phyloP scores from a whole-genome alignment of 805 yeast genomes.

The Metschnikowia hibisci region DNA sequence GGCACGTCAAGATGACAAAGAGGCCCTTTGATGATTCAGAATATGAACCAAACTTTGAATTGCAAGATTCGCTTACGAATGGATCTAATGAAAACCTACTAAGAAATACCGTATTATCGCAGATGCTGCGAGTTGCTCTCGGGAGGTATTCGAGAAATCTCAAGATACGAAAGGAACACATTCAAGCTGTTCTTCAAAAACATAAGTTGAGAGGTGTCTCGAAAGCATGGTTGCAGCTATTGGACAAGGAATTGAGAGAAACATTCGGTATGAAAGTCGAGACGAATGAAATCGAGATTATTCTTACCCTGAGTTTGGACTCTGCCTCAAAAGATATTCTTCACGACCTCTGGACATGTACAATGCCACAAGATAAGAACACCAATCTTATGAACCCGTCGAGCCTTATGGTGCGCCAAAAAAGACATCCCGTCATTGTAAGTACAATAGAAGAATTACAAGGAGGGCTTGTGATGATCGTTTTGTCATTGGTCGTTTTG shows the following conservation, averaged over 20 bases:
- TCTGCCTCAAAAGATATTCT: slow-evolving; percentile 21
- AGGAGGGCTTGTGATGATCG: slow-evolving; percentile 28
- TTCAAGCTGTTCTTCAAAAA: slow-evolving; percentile 11
- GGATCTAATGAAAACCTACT: background rate
- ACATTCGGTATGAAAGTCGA: slow-evolving; percentile 27
- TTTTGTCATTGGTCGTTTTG: slow-evolving; percentile 28
- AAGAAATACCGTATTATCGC: slow-evolving; percentile 2
- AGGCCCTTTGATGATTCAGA: background rate
- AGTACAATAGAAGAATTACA: slow-evolving; percentile 27
- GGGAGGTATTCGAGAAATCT: slow-evolving; percentile 11
- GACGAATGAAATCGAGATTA: slow-evolving; percentile 16
- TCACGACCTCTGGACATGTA: slow-evolving; percentile 23
- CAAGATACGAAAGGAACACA: slow-evolving; percentile 14
- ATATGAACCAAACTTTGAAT: background rate
- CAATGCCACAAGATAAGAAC: background rate
- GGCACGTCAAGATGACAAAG: background rate
- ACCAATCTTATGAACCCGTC: slow-evolving; percentile 2
- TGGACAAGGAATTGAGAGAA: slow-evolving; percentile 18
- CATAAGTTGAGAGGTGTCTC: slow-evolving; percentile 18
- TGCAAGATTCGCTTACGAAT: background rate
- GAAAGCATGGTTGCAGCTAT: slow-evolving; percentile 20
- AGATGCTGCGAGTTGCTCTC: slow-evolving; percentile 12
- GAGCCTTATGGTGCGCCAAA: slow-evolving; percentile 21
- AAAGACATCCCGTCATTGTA: slow-evolving; percentile 17
- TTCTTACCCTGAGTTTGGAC: slow-evolving; percentile 22